Percentiles rank a stretch among this genome's conserved stretches.
Evolutionary conservation across 768 basidiomycete species (phyloP).

Genomic region (Tephrocybe sp.): DNA sequence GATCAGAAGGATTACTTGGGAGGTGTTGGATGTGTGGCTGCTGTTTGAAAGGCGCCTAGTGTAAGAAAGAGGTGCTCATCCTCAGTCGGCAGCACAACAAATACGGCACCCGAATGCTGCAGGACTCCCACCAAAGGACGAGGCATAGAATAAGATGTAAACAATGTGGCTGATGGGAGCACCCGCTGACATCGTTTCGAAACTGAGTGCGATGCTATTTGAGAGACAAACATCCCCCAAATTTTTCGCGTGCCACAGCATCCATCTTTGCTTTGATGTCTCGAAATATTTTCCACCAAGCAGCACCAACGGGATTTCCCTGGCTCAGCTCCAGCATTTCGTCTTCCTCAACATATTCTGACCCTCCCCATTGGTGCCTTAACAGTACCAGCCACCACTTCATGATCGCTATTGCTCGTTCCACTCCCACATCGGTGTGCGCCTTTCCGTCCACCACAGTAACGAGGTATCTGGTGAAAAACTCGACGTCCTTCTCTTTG

Average conservation of each 20-base stretch:
- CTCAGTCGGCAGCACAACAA: too few species aligned
- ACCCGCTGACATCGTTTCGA: too few species aligned
- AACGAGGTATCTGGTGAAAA: constrained; percentile 70
- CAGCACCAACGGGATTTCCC: constrained; percentile 48
- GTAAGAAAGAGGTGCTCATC: too few species aligned
- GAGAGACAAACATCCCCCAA: constrained; percentile 69
- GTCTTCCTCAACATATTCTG: constrained; percentile 43
- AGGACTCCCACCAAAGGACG: too few species aligned
- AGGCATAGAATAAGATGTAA: too few species aligned
- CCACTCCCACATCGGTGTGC: constrained; percentile 60
- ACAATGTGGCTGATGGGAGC: too few species aligned
- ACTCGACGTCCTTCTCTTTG: constrained; percentile 69
- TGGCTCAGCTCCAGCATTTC: constrained; percentile 28
- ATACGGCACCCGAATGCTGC: too few species aligned
- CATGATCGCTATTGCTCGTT: constrained; percentile 67
- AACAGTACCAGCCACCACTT: constrained; percentile 82
- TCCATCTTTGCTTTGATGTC: constrained; percentile 69
- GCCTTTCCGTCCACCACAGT: constrained; percentile 56
- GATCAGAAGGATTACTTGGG: too few species aligned
- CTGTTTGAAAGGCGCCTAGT: too few species aligned
- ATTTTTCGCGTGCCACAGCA: constrained; percentile 57
- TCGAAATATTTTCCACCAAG: constrained; percentile 83
- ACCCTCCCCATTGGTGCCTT: constrained; percentile 57
- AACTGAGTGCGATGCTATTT: constrained; percentile 35
- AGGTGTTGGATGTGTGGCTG: too few species aligned